Base-by-base conservation (phyloP, 2,329 filamentous ascomycete species). In the Botrytis galanthina region DNA sequence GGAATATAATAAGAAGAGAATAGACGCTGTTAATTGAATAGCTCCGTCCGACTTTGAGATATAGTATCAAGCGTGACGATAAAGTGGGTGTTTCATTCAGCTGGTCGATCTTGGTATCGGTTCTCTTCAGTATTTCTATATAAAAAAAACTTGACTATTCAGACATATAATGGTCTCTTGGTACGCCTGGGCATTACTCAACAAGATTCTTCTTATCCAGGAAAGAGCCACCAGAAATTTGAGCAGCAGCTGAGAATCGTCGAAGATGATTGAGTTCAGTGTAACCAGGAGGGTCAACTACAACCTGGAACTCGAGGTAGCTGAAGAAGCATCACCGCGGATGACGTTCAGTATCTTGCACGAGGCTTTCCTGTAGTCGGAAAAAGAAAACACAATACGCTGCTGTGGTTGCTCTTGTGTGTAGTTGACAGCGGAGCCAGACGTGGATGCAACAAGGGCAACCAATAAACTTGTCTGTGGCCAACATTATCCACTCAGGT, bases 391-490 rank as follows among this genome's bases (percentile, higher is more conserved):
- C 29, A 20, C 1, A 10, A n/a, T 20, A 6, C 10, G 0, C 35
- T 14, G 32, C 12, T 51, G 12, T 12, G 87, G 90, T 84, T 95
- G 92, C 84, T 93, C 91, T 84, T 95, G 92, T 10, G 92, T 93
- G 85, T 91, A 94, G 88, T 95, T 95, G 87, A 94, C 93, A 77
- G 95, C 90, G 84, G 90, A 89, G 77, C 92, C 93, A 69, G 91
- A 93, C 92, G 95, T 94, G 80, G 90, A 93, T 46, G 91, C 91
- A 70, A 94, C 89, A 75, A 94, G 88, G 79, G 95, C 87, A 80
- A 95, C 91, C 12, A 10, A 59, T 22, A 3, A 29, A 57, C 4
- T 26, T 54, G 1, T 57, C 10, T 29, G 12, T 29, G 51, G n/a
- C 51, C 22, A 26, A 26, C 22, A 46, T 46, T 22, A 46, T 54